A percentile compares a stretch with the other conserved stretches of the same genome.
These are phyloP conservation scores for Balansia obtecta DNA, from an alignment of 2,329 filamentous ascomycete species.

Conservation along the genomic window DNA sequence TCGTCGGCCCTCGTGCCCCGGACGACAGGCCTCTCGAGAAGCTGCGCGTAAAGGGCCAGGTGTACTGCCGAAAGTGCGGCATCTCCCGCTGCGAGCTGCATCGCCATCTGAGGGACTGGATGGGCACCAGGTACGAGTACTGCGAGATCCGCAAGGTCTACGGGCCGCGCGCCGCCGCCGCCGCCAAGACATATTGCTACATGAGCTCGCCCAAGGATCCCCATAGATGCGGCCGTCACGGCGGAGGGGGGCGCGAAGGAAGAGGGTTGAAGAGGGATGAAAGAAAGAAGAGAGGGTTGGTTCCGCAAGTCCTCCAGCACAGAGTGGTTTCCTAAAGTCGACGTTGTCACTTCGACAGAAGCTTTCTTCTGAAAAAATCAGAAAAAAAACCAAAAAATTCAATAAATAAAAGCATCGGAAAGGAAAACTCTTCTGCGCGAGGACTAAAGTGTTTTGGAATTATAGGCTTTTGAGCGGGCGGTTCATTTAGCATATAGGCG, in stretches of 20 bases:
- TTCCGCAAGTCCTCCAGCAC: no score
- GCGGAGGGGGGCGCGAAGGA: slow-evolving; percentile 9
- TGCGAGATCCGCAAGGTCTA: slow-evolving; percentile 47
- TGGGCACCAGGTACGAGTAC: slow-evolving; percentile 45
- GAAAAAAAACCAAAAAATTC: no score
- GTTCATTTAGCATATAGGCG: neutral
- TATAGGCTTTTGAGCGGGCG: neutral
- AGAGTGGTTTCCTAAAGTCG: no score
- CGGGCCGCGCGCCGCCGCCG: slow-evolving; percentile 33
- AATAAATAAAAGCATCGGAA: no score
- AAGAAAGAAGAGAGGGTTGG: no score
- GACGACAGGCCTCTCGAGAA: slow-evolving; percentile 24
- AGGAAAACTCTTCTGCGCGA: no score
- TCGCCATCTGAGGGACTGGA: slow-evolving; percentile 48
- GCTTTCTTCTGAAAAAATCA: no score
- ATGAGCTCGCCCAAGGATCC: slow-evolving; percentile 48
- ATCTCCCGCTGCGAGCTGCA: slow-evolving; percentile 50
- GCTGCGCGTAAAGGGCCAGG: slow-evolving; percentile 43
- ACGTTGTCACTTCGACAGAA: no score
- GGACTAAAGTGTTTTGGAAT: neutral
- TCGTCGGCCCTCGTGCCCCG: slow-evolving; percentile 17
- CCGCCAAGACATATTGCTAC: slow-evolving; percentile 40
- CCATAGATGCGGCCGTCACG: slow-evolving; percentile 44
- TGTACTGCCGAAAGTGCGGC: slow-evolving; percentile 50
- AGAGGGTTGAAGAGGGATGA: neutral